A percentile compares a stretch with the other conserved stretches of the same genome.
phyloP scores from a whole-genome alignment of 257 asterid genomes.

The Forsythia viridissima region DNA sequence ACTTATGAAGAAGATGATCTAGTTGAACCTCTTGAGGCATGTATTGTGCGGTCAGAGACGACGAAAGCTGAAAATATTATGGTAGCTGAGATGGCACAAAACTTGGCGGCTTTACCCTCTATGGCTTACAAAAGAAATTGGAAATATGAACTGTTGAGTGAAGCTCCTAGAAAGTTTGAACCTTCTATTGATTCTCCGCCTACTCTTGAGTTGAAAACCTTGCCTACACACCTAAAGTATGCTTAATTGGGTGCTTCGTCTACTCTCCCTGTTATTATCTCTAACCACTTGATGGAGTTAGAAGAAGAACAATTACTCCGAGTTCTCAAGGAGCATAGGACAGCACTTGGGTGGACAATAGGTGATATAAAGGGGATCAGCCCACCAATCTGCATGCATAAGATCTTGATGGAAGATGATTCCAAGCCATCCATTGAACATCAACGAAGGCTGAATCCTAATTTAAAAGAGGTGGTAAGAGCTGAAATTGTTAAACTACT shows the following conservation, averaged over 20 bases:
- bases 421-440: background rate
- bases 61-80: too few relatives aligned
- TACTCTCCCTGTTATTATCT: background rate
- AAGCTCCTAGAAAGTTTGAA: too few relatives aligned
- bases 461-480: background rate
- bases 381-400: too few relatives aligned
- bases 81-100: too few relatives aligned
- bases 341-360: background rate
- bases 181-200: background rate
- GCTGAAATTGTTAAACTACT: background rate
- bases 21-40: too few relatives aligned
- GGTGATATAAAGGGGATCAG: background rate
- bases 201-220: background rate
- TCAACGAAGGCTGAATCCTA: background rate
- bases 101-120: too few relatives aligned
- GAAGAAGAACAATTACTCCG: background rate
- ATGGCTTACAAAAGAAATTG: too few relatives aligned
- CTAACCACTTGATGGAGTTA: background rate
- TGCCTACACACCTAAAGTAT: background rate
- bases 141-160: background rate
- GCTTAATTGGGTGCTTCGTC: background rate
- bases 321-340: background rate
- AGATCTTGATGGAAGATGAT: too few relatives aligned
- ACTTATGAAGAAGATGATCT: too few relatives aligned
- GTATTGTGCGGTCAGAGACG: too few relatives aligned